These are phyloP conservation scores for Fremontodendron californicum DNA, from an alignment of 345 rosid genomes.

Conservation along the genomic window DNA sequence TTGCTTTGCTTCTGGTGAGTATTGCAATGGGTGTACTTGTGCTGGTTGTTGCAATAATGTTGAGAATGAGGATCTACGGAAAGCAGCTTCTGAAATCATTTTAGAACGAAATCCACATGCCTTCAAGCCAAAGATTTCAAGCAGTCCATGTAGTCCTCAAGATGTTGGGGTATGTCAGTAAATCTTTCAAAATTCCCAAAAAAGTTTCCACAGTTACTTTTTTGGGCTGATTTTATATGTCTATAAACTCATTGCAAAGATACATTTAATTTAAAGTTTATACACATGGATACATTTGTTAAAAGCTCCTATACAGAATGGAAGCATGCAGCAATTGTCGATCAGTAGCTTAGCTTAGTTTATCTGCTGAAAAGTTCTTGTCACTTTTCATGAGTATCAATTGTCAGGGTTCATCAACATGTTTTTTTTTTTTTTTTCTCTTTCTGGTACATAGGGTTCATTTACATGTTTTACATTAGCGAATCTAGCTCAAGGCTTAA, in stretches of 20 bases:
- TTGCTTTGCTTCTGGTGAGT: constrained; percentile 51
- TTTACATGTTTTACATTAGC: not conserved
- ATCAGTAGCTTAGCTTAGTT: not conserved
- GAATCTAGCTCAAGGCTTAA: not conserved
- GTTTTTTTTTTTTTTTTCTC: not conserved
- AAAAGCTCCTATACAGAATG: not conserved
- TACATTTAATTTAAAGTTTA: not conserved
- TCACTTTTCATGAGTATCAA: not conserved
- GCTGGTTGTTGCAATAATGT: constrained; percentile 40
- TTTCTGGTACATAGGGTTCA: not conserved
- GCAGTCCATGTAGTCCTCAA: constrained; percentile 14
- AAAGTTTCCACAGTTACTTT: not conserved
- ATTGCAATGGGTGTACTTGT: constrained; percentile 51
- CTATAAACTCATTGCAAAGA: not conserved
- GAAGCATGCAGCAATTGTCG: not conserved
- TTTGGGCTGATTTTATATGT: not conserved
- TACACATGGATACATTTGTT: not conserved
- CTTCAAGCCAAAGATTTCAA: constrained; percentile 31
- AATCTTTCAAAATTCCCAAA: not conserved
- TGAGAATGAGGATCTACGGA: constrained; percentile 30
- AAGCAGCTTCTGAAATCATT: constrained; percentile 30
- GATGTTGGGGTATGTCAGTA: constrained; percentile 29
- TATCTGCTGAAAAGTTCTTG: not conserved
- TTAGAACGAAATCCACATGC: constrained; percentile 46
- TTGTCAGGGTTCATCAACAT: not conserved